Evolutionary conservation across 1,139 yeast genomes (phyloP).

Genomic region (Nakaseomyces glabratus): DNA sequence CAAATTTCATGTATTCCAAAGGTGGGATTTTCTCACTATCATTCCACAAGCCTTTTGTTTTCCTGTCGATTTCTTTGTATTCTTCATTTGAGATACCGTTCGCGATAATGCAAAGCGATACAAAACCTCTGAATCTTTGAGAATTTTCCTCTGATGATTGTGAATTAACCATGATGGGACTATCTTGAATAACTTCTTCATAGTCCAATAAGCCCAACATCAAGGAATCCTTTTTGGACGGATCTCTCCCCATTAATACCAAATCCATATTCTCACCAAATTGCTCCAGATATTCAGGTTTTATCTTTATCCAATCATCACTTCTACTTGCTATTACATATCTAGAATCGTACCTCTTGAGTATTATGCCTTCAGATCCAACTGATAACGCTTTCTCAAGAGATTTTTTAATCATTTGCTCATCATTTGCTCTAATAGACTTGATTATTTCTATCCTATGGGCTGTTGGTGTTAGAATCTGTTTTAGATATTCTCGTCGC

Average conservation of each 20-base stretch:
- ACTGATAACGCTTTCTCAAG: constrained; percentile 50
- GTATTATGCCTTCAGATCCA: constrained; percentile 74
- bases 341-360: constrained; percentile 53
- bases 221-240: constrained; percentile 65
- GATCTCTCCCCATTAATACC: constrained; percentile 66
- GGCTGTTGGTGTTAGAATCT: constrained; percentile 39
- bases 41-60: constrained; percentile 57
- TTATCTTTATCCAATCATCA: constrained; percentile 71
- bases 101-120: constrained; percentile 72
- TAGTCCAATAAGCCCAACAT: constrained; percentile 57
- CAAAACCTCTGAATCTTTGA: constrained; percentile 30
- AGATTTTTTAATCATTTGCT: constrained; percentile 46
- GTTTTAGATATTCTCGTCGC: constrained; percentile 45
- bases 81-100: constrained; percentile 71
- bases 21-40: constrained; percentile 34
- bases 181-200: constrained; percentile 20
- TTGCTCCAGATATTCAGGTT: constrained; percentile 81
- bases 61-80: constrained; percentile 47
- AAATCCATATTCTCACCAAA: constrained; percentile 83
- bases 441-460: constrained; percentile 51
- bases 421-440: constrained; percentile 37
- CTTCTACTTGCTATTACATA: constrained; percentile 56
- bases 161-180: constrained; percentile 1
- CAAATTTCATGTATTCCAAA: constrained; percentile 43
- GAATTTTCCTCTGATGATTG: constrained; percentile 1